phyloP scores from a whole-genome alignment of 108 stramenopile species.

The Skeletonema menzelii region DNA sequence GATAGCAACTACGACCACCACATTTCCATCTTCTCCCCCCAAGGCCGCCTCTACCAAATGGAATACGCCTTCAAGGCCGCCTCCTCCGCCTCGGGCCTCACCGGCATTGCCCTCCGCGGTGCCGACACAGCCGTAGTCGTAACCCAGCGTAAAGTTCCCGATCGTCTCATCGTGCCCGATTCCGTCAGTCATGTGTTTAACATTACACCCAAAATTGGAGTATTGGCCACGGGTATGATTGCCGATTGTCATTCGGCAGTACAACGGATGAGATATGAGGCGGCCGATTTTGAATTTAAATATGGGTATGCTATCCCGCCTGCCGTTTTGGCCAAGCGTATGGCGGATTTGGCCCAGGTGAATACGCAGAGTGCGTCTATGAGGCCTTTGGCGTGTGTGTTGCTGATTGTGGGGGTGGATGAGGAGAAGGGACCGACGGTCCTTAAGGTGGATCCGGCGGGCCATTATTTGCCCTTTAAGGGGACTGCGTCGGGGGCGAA shows the following conservation, averaged over 20 bases:
- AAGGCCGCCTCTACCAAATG: constrained; percentile 98
- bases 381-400: constrained; percentile 92
- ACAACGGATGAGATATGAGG: constrained; percentile 93
- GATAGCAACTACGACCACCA: constrained; percentile 92
- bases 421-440: constrained; percentile 97
- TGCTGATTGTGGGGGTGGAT: constrained; percentile 93
- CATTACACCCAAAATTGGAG: constrained; percentile 88
- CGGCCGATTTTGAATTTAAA: constrained; percentile 93
- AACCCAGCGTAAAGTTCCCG: constrained; percentile 98
- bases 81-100: constrained; percentile 85
- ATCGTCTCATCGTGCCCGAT: constrained; percentile 90
- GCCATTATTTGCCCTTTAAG: constrained; percentile 95
- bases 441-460: constrained; percentile 98
- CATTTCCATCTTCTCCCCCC: constrained; percentile 99
- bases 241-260: constrained; percentile 87
- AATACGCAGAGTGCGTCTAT: constrained; percentile 95
- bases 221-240: constrained; percentile 92
- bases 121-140: constrained; percentile 88
- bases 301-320: constrained; percentile 96
- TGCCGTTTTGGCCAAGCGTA: constrained; percentile 87
- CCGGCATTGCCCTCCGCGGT: constrained; percentile 94
- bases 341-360: constrained; percentile 98
- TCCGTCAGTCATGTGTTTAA: constrained; percentile 89
- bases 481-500: constrained; percentile 93
- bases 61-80: constrained; percentile 99